phyloP scores from a whole-genome alignment of 2,329 filamentous ascomycete genomes.

The Elsinoe perseae region DNA sequence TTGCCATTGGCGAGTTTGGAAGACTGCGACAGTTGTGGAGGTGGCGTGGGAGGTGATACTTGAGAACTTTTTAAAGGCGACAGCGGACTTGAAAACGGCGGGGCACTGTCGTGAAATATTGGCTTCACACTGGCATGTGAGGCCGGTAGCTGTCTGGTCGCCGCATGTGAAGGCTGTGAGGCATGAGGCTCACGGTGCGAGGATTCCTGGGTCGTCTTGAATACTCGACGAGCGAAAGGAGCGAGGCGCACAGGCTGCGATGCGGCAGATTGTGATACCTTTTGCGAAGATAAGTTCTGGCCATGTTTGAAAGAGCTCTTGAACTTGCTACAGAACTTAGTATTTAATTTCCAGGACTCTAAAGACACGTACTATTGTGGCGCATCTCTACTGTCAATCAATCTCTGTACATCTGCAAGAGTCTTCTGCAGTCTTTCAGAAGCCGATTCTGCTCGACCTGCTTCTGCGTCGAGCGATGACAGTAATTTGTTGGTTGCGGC shows the following conservation, averaged over 20 bases:
- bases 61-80: neutral
- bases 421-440: conserved; percentile 63
- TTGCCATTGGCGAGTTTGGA: neutral
- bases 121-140: conserved; percentile 4
- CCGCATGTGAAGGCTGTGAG: neutral
- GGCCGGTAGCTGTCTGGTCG: neutral
- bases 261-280: neutral
- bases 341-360: neutral
- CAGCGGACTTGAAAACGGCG: conserved; percentile 45
- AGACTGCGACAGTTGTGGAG: neutral
- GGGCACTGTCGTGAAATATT: conserved; percentile 29
- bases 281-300: neutral
- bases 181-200: neutral
- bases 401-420: conserved; percentile 64
- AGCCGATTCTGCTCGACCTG: conserved; percentile 48
- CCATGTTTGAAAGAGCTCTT: neutral
- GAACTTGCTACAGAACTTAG: neutral
- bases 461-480: conserved; percentile 64
- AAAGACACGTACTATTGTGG: conserved; percentile 32
- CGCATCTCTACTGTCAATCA: conserved; percentile 63
- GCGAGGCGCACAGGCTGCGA: neutral
- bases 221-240: neutral
- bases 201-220: neutral
- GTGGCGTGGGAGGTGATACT: neutral
- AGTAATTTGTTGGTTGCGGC: conserved; percentile 46